These are phyloP conservation scores for Monosporascus sp. DNA, from an alignment of 2,329 filamentous ascomycete genomes.

Conservation along the genomic window DNA sequence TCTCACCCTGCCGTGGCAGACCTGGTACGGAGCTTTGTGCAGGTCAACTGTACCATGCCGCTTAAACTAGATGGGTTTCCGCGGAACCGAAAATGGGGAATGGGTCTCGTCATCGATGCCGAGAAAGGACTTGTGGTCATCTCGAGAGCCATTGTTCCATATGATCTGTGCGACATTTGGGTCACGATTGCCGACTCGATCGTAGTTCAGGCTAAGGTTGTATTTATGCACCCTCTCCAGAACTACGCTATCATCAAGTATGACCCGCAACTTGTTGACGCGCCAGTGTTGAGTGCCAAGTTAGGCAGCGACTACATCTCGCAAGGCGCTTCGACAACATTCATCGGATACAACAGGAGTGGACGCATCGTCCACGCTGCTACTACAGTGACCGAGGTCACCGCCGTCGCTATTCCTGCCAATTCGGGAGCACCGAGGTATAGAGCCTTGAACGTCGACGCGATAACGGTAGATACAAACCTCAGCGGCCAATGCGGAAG, in stretches of 20 bases:
- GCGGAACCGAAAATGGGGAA: slow-evolving; percentile 87
- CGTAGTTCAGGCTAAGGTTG: slow-evolving; percentile 86
- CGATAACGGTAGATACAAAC: slow-evolving; percentile 93
- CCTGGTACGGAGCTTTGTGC: slow-evolving; percentile 89
- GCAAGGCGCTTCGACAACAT: slow-evolving; percentile 90
- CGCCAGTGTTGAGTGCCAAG: slow-evolving; percentile 83
- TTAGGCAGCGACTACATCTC: slow-evolving; percentile 78
- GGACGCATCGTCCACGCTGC: slow-evolving; percentile 89
- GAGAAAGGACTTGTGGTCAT: slow-evolving; percentile 93
- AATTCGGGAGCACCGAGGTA: slow-evolving; percentile 90
- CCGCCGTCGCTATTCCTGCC: slow-evolving; percentile 90
- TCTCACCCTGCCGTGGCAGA: slow-evolving; percentile 87
- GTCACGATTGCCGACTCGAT: slow-evolving; percentile 96
- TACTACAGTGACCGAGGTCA: slow-evolving; percentile 94
- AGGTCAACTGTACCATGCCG: slow-evolving; percentile 88
- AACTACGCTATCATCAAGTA: slow-evolving; percentile 97
- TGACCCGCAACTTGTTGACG: slow-evolving; percentile 87
- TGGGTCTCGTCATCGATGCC: slow-evolving; percentile 95
- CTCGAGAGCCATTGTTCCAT: slow-evolving; percentile 88
- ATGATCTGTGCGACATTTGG: slow-evolving; percentile 93
- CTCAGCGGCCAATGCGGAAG: slow-evolving; percentile 89
- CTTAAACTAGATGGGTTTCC: slow-evolving; percentile 98
- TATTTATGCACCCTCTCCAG: slow-evolving; percentile 93
- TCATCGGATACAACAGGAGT: slow-evolving; percentile 97
- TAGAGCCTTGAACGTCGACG: slow-evolving; percentile 90